Base-by-base conservation (phyloP, 306 rosid genomes). In the Trichosanthes truncata region DNA sequence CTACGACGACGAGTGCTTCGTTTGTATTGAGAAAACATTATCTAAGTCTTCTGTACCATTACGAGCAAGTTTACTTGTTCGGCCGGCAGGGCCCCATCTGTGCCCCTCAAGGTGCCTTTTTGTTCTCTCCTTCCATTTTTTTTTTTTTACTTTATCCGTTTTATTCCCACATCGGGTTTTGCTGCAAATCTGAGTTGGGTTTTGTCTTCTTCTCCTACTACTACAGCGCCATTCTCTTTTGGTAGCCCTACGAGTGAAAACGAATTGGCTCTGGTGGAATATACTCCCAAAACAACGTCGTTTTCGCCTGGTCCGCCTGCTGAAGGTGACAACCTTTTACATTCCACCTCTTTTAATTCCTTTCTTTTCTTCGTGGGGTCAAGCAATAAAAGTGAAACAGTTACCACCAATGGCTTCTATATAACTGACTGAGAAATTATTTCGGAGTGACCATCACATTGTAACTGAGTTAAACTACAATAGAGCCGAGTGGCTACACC, bases 1-100 rank as follows among this genome's bases (percentile, higher is more conserved):
- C 99, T 4, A 91, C 98, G 0, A 93, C 98, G 23, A 93, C 98
- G 2, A 96, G 99, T 62, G 98, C 99, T 82, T 96, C 99, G 5
- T 96, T 89, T 82, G 98, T 96, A 13, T 76, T 96, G 63, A 91
- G 93, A 78, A 96, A 93, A 62, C 99, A 93, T 81, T 96, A 96
- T 80, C 82, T 79, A 5, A 89, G 83, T 84, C 97, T 91, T 72
- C 99, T 96, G 14, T 93, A 81, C 83, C 93, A 91, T 85, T 96
- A 89, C 56, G 99, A 96, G 57, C 99, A 93, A 77, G 97, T 93
- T 84, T 83, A 96, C 82, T 88, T 90, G 80, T 93, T 91, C 53
- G 84, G 86, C 80, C 82, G 80, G 49, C 88, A 85, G 71, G 99
- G 93, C 74, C 92, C 93, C 85, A 61, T 86, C 7, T 85, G 67